Base-by-base conservation (phyloP, 805 yeast genomes). In the Teunomyces barrocoloradensis region DNA sequence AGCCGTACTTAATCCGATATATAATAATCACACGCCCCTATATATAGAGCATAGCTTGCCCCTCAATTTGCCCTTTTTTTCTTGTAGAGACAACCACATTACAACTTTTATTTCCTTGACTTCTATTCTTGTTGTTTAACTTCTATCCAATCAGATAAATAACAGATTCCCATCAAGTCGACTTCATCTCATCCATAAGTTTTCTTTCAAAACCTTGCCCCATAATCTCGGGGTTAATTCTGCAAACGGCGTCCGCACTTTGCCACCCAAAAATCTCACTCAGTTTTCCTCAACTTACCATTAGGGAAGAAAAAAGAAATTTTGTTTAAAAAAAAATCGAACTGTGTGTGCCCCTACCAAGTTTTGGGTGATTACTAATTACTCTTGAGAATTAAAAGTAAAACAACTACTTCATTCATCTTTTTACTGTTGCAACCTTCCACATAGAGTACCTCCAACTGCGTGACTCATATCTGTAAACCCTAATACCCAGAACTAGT, bases 281-380 rank as follows among this genome's bases (percentile, higher is more conserved):
- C 15, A 27, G 11, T 15, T 13, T 32, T 15, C 27, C 27, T 25
- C 27, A 6, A 25, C 6, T 7, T 25, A 25, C 27, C 7, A 25
- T 25, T n/a, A 33, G 32, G 21, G 6, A 17, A 17, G 20, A 29
- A 30, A 29, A 34, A 32, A 29, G 11, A 18, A 10, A 15, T 11
- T 25, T 25, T 6, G 11, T 25, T 6, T 3, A 15, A n/a, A 29
- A n/a, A 29, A 17, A 17, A 27, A 10, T 39, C 15, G 25, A 39
- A 17, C 20, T 15, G 23, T 32, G 33, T 39, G 43, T 39, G 33
- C 27, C 23, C 25, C 23, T 23, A 27, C 32, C 43, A 21, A 28
- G 27, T 28, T 28, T 28, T 28, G n/a, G 10, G 21, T 39, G 43
- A 39, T 39, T 28, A 28, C 43, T 37, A 37, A 37, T 37, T 37